phyloP scores from a whole-genome alignment of 2,329 filamentous ascomycete genomes.

The Macrophomina tecta region DNA sequence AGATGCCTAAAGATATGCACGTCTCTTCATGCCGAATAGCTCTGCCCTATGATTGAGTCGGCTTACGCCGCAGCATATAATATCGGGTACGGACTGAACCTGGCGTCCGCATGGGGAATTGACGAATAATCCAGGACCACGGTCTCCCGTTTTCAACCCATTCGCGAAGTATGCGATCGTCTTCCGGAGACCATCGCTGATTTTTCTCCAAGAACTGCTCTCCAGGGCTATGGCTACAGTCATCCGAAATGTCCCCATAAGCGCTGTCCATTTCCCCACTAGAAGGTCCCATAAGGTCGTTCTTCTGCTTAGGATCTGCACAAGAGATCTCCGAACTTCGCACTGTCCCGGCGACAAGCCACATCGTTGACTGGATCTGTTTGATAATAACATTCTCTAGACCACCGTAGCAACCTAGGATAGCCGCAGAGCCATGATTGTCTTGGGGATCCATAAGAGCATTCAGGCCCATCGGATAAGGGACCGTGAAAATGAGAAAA shows the following conservation, averaged over 20 bases:
- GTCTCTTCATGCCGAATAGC: too few relatives aligned
- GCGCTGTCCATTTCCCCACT: neutral
- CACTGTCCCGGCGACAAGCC: neutral
- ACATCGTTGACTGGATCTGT: neutral
- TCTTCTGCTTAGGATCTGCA: neutral
- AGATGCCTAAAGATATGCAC: too few relatives aligned
- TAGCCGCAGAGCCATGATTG: neutral
- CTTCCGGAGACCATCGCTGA: slow-evolving; percentile 6
- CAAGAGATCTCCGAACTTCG: neutral
- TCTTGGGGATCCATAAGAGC: slow-evolving; percentile 7
- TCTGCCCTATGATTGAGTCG: too few relatives aligned
- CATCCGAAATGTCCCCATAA: neutral
- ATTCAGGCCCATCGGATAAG: neutral
- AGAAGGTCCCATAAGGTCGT: neutral
- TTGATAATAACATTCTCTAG: slow-evolving; percentile 2
- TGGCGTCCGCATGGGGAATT: too few relatives aligned
- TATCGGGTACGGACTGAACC: too few relatives aligned
- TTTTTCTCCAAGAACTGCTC: slow-evolving; percentile 7
- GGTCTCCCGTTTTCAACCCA: too few relatives aligned
- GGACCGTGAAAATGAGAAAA: neutral
- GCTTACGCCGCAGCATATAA: too few relatives aligned
- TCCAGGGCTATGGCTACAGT: neutral
- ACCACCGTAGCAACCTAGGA: neutral
- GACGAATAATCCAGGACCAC: too few relatives aligned
- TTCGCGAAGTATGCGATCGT: neutral